These are phyloP conservation scores for Trichosporon faecale DNA, from an alignment of 1,284 basidiomycete species.

Conservation along the genomic window DNA sequence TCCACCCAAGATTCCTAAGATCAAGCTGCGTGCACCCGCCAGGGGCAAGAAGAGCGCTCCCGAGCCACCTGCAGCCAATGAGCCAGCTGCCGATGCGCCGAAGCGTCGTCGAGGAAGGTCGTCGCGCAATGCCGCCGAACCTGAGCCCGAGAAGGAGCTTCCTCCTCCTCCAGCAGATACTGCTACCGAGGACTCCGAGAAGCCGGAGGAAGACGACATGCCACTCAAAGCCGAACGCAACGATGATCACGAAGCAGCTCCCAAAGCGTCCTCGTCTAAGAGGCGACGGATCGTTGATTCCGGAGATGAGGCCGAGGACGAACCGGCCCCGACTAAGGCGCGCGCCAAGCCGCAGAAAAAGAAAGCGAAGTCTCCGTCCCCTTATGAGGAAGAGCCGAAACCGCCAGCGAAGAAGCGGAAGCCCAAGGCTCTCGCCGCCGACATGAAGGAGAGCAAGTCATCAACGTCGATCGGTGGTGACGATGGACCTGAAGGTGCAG, in stretches of 20 bases:
- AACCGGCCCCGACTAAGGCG: not conserved
- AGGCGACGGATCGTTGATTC: not conserved
- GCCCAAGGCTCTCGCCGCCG: not conserved
- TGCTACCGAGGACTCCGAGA: not conserved
- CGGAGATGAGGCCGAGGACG: not conserved
- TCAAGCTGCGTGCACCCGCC: not conserved
- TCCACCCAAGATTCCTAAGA: not conserved
- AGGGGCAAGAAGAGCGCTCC: not conserved
- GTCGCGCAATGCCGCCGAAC: not conserved
- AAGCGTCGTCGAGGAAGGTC: not conserved
- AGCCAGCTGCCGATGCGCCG: not conserved
- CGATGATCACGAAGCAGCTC: not conserved
- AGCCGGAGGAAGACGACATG: not conserved
- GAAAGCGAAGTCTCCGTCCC: not conserved
- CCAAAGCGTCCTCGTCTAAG: slow-evolving; percentile 2
- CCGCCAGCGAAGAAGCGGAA: not conserved
- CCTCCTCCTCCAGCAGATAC: not conserved
- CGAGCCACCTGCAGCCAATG: not conserved
- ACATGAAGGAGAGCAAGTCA: not conserved
- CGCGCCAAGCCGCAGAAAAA: not conserved
- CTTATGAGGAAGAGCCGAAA: not conserved
- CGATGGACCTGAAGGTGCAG: not conserved
- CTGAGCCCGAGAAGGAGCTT: not conserved
- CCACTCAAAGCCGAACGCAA: not conserved
- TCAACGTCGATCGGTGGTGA: not conserved